Evolutionary conservation across 352 stramenopile species (phyloP), one percentile per base, ranked within the genome.

Genomic region (Globisporangium uncinulatum): DNA sequence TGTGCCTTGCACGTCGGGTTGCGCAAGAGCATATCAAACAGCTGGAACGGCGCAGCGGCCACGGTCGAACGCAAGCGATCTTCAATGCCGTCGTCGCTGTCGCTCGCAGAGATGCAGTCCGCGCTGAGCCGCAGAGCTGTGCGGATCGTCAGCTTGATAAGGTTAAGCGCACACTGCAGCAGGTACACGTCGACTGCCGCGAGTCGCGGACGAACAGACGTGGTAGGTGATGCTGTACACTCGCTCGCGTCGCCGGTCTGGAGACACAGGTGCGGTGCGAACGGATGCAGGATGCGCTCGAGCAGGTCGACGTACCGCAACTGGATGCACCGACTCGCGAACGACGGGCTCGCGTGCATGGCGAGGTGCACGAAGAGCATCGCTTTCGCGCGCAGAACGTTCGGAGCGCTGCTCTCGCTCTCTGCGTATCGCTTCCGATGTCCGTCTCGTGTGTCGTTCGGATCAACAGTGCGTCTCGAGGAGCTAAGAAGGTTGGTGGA

Each of bases 111-210:
- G 42, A 89, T 86, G 32, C 76, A 91, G 48, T 88, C 74, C 0
- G 76, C 78, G 17, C 78, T 73, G 55, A 93, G 71, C 55, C 89
- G 83, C 10, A 91, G 24, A 15, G 83, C 76, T 20, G 69, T 85
- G 54, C 75, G 78, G 59, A 89, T 81, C 20, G 62, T 63, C 2
- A 83, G 50, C 13, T 77, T 76, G 29, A 84, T 73, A 41, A 88
- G 3, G 54, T 89, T 80, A 9, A 88, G 47, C 29, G 74, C 68
- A 46, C 80, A 89, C 31, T 93, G 79, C 6, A 78, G 55, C 5
- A 88, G 57, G 48, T 91, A 88, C 32, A 73, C 50, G 29, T 85
- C 70, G 44, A 63, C 60, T 31, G 57, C 19, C 14, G 61, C 19
- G 50, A 36, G 1, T 6, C 34, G 24, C 21, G 48, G 15, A 8